Conservation (phyloP, 1,284 basidiomycete species). For the Ceratobasidium sp. region DNA sequence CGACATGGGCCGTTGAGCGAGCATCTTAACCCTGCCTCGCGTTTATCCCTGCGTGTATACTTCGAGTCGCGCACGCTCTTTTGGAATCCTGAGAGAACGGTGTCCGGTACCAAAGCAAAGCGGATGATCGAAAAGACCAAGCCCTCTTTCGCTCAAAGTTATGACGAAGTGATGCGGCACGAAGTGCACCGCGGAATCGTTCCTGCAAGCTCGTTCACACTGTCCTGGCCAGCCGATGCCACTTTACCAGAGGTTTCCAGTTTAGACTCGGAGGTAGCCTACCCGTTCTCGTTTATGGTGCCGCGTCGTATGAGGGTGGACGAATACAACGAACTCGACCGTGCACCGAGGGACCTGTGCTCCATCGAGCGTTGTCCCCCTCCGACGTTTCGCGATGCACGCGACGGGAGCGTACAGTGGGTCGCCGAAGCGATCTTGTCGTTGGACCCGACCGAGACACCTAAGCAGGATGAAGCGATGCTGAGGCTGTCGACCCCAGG, state of each 20-base stretch:
- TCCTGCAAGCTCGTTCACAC: neutral
- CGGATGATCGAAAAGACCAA: constrained; percentile 10
- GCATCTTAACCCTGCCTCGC: neutral
- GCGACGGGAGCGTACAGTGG: constrained; percentile 29
- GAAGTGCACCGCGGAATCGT: constrained; percentile 27
- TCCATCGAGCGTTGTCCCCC: constrained; percentile 8
- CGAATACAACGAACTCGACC: constrained; percentile 7
- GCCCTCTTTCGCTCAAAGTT: neutral
- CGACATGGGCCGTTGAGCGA: too few species aligned
- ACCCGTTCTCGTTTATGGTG: constrained; percentile 26
- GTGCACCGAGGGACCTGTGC: constrained; percentile 29
- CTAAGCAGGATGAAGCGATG: constrained; percentile 28
- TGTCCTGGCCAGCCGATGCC: neutral
- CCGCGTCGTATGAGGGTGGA: constrained; percentile 23
- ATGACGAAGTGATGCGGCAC: constrained; percentile 30
- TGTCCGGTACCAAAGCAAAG: neutral
- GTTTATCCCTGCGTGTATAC: constrained; percentile 24
- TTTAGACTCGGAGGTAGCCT: neutral
- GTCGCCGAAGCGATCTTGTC: constrained; percentile 21
- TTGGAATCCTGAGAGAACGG: constrained; percentile 17
- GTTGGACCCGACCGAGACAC: neutral
- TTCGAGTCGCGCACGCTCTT: constrained; percentile 39
- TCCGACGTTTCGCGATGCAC: constrained; percentile 13
- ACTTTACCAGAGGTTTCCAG: too few species aligned
- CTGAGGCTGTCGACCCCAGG: neutral